Conservation (phyloP, 1,284 basidiomycete genomes). For the Ceratorhiza oryzae-sativae region DNA sequence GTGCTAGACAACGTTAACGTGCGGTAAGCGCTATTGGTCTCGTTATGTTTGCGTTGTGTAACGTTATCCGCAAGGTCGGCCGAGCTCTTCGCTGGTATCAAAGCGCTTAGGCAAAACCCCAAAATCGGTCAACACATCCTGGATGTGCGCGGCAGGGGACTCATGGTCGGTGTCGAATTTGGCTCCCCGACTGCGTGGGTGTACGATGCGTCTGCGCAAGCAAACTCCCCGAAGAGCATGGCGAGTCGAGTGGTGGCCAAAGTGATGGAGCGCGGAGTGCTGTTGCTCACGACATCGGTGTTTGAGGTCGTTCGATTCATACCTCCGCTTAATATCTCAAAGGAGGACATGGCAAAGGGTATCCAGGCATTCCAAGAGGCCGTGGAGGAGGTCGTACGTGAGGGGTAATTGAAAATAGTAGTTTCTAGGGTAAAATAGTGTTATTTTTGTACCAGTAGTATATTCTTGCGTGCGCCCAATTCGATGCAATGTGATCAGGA, state of each 20-base stretch:
- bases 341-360: slow-evolving; percentile 68
- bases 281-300: slow-evolving; percentile 80
- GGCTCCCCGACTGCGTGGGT: slow-evolving; percentile 61
- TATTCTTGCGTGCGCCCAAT: not conserved
- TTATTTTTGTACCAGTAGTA: slow-evolving; percentile 11
- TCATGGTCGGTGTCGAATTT: slow-evolving; percentile 87
- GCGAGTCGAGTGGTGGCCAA: slow-evolving; percentile 78
- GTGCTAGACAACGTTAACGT: slow-evolving; percentile 79
- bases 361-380: slow-evolving; percentile 66
- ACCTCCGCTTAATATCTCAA: slow-evolving; percentile 69
- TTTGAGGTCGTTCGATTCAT: slow-evolving; percentile 85
- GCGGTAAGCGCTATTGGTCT: slow-evolving; percentile 57
- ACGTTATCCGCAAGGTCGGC: slow-evolving; percentile 60
- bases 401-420: slow-evolving; percentile 51
- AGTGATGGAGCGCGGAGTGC: slow-evolving; percentile 83
- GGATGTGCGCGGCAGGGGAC: slow-evolving; percentile 78
- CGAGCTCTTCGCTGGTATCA: slow-evolving; percentile 72
- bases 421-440: not conserved
- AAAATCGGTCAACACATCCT: slow-evolving; percentile 64
- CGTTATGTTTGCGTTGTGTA: slow-evolving; percentile 1
- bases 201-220: slow-evolving; percentile 55
- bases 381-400: slow-evolving; percentile 66
- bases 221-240: slow-evolving; percentile 65
- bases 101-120: slow-evolving; percentile 62
- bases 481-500: not conserved